Evolutionary conservation across 1,139 yeast genomes (phyloP).

Genomic region (Suhomyces wounanorum): DNA sequence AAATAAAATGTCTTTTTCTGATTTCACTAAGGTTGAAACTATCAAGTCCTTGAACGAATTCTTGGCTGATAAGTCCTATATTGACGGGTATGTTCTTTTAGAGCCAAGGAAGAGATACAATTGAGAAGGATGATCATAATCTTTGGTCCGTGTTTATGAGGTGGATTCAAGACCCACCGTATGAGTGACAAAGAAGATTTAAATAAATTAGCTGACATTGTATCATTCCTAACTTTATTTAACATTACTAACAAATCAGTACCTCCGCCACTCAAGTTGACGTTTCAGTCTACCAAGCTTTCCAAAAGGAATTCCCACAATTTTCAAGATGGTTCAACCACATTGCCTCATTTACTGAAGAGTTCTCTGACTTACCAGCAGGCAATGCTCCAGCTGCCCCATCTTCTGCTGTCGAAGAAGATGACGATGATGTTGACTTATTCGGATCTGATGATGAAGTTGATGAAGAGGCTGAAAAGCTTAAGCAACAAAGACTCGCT

Average conservation of each 20-base stretch:
- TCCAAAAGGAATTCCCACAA: conserved; percentile 90
- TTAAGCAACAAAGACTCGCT: conserved; percentile 96
- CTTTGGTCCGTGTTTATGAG: conserved; percentile 97
- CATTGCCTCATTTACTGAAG: conserved; percentile 89
- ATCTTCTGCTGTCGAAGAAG: conserved; percentile 62
- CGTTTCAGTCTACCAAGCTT: conserved; percentile 91
- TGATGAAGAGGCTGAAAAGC: conserved; percentile 94
- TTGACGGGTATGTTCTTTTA: conserved; percentile 77
- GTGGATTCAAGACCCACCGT: conserved; percentile 92
- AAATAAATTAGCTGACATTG: conserved; percentile 43
- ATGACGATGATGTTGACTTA: conserved; percentile 89
- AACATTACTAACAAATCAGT: conserved; percentile 45
- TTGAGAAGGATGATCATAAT: conserved; percentile 62
- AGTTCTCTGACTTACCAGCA: conserved; percentile 82
- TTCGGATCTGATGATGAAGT: conserved; percentile 97
- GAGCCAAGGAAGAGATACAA: neutral
- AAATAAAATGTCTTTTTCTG: conserved; percentile 67
- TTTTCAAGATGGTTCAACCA: conserved; percentile 98
- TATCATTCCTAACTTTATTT: neutral
- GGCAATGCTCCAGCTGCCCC: conserved; percentile 60
- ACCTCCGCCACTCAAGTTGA: conserved; percentile 93
- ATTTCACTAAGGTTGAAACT: conserved; percentile 79
- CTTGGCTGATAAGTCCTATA: conserved; percentile 90
- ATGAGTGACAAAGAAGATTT: conserved; percentile 75
- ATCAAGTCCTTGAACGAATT: conserved; percentile 81